Base-by-base conservation (phyloP, 345 rosid species). In the Isatis tinctoria region DNA sequence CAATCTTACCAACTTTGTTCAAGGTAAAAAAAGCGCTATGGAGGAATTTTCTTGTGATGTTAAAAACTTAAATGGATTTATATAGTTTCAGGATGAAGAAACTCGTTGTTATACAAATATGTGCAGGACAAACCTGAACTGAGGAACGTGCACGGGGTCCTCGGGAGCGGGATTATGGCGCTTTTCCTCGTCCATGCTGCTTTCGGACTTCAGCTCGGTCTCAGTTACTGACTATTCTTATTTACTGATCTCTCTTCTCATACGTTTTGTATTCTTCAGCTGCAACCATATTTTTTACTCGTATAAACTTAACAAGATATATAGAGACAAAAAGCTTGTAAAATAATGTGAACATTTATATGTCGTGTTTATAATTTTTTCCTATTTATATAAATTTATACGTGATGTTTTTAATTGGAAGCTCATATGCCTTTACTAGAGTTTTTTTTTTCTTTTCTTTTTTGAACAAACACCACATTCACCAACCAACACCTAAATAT, bases 101-200 rank as follows among this genome's bases (percentile, higher is more conserved):
- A 11, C 14, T 59, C 1, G 1, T 26, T 71, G 48, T 36, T 72
- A 30, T 59, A 24, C 16, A 16, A 67, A 58, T n/a, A 17, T 78
- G 5, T 60, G 73, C 85, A 94, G 97, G 91, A 85, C 11, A 94
- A 91, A 36, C 97, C 99, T 0, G 93, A 84, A 69, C 45, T 91
- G 72, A 75, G 99, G 78, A 90, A 80, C 60, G 93, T 87, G 40
- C 97, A 95, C 61, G 97, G 97, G 74, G 73, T 95, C 27, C 79
- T 95, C 43, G 97, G 97, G 43, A 95, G 99, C 13, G 96, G 97
- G 54, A 95, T 95, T 73, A 95, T 90, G 97, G 81, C 88, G 2
- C 67, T 91, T 39, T 95, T 95, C 73, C 86, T 92, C 37, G 33
- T 94, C 76, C 97, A 90, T 80, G 85, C 90, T 39, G 85, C 85